phyloP scores from a whole-genome alignment of 257 asterid genomes.

The Solanum stenotomum region DNA sequence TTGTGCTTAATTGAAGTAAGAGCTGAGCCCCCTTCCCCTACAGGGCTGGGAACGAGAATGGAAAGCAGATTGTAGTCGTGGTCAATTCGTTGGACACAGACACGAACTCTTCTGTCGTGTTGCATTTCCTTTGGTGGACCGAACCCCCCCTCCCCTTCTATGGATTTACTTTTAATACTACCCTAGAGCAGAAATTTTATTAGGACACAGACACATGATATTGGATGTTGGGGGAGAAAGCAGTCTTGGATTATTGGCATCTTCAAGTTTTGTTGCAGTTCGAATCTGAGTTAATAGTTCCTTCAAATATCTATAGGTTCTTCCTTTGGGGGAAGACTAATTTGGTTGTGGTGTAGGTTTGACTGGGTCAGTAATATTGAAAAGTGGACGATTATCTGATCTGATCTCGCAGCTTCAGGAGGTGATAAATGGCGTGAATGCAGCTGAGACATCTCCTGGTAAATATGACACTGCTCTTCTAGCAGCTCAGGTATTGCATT shows the following conservation, averaged over 20 bases:
- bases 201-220: background rate
- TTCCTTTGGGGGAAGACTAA: background rate
- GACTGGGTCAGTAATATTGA: slow-evolving; percentile 58
- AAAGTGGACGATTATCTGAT: slow-evolving; percentile 65
- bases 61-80: background rate
- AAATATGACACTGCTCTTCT: slow-evolving; percentile 66
- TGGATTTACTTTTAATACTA: background rate
- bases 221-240: background rate
- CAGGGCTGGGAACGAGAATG: background rate
- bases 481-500: slow-evolving; percentile 55
- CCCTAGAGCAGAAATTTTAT: background rate
- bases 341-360: slow-evolving; percentile 1
- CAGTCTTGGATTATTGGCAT: background rate
- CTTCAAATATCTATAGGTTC: background rate
- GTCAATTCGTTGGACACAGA: background rate
- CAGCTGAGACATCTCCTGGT: slow-evolving; percentile 71
- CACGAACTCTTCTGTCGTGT: background rate
- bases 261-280: background rate
- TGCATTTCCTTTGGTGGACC: background rate
- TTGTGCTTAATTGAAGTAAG: background rate
- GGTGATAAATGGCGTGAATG: slow-evolving; percentile 52
- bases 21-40: background rate
- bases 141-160: background rate
- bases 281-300: background rate
- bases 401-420: slow-evolving; percentile 65